A percentile compares a stretch with the other conserved stretches of the same genome.
Evolutionary conservation across 202 grass and related monocot species (phyloP).

Genomic region (Carex arenaria): DNA sequence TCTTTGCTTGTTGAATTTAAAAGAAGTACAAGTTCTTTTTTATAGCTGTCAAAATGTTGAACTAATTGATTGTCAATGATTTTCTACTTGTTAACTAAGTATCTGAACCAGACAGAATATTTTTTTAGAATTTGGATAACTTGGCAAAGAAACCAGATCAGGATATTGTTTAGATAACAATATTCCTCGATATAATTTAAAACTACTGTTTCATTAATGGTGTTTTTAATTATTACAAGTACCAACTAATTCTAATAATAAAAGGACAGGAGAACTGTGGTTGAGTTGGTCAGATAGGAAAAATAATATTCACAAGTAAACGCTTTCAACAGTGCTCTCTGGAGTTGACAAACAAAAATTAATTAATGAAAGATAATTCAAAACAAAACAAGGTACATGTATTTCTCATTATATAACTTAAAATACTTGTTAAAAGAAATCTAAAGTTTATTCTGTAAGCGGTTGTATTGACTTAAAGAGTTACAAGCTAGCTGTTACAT

Average conservation of each 20-base stretch:
- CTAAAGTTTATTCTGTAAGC: background rate
- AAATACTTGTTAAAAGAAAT: background rate
- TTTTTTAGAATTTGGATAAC: background rate
- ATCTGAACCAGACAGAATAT: background rate
- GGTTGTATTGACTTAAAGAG: too few species aligned
- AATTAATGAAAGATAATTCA: background rate
- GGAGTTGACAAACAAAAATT: background rate
- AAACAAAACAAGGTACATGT: background rate
- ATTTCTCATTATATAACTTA: background rate
- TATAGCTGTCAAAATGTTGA: too few species aligned
- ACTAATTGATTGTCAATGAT: too few species aligned
- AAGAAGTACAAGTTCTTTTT: too few species aligned
- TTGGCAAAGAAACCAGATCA: background rate
- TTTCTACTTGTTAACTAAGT: too few species aligned
- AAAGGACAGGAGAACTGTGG: background rate
- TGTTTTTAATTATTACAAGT: background rate
- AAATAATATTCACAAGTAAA: constrained; percentile 13
- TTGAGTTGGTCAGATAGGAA: constrained; percentile 1
- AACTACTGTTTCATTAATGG: background rate
- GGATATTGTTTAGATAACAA: background rate
- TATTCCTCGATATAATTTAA: background rate
- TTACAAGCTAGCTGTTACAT: too few species aligned
- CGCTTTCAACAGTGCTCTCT: background rate
- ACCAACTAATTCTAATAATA: background rate
- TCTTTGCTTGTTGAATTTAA: too few species aligned